A percentile compares a stretch with the other conserved stretches of the same genome.
These are phyloP conservation scores for Mycena pura DNA, from an alignment of 768 basidiomycete genomes.

Conservation along the genomic window DNA sequence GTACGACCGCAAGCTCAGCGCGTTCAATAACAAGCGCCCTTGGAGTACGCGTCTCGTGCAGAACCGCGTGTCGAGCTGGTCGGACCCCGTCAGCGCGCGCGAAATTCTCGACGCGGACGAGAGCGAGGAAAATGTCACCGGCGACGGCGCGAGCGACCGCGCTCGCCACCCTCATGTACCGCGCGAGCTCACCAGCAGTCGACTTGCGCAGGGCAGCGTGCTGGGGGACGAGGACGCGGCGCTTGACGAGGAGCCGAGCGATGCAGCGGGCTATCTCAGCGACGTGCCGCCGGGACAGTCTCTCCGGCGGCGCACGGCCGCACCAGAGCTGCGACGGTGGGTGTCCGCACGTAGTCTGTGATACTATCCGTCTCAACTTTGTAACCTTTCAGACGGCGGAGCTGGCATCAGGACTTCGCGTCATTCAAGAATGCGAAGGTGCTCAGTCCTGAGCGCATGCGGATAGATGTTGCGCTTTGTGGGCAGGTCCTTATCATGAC, in stretches of 20 bases:
- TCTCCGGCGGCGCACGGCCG: conserved; percentile 21
- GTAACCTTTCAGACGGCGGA: conserved; percentile 54
- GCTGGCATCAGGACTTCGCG: conserved; percentile 63
- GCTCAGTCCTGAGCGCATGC: conserved; percentile 69
- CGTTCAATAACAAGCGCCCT: conserved; percentile 51
- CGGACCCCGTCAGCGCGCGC: conserved; percentile 55
- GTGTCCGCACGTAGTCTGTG: conserved; percentile 26
- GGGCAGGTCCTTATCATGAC: conserved; percentile 75
- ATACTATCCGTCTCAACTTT: neutral
- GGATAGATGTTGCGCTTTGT: conserved; percentile 79
- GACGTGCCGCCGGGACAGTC: conserved; percentile 17
- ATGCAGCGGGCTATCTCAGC: conserved; percentile 23
- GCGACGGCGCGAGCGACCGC: conserved; percentile 7
- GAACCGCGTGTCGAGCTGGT: conserved; percentile 60
- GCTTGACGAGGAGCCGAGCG: conserved; percentile 19
- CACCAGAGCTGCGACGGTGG: conserved; percentile 38
- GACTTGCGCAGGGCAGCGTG: conserved; percentile 6
- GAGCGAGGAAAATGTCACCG: conserved; percentile 33
- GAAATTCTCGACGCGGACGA: conserved; percentile 39
- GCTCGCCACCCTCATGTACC: neutral
- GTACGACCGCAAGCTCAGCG: conserved; percentile 43
- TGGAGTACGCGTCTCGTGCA: conserved; percentile 41
- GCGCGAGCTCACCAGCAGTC: conserved; percentile 6
- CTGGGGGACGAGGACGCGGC: conserved; percentile 11
- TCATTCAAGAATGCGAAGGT: conserved; percentile 56